Percentiles rank a stretch among this genome's conserved stretches.
Conservation (phyloP, 78 protist species). For the Diacronema lutheri region DNA sequence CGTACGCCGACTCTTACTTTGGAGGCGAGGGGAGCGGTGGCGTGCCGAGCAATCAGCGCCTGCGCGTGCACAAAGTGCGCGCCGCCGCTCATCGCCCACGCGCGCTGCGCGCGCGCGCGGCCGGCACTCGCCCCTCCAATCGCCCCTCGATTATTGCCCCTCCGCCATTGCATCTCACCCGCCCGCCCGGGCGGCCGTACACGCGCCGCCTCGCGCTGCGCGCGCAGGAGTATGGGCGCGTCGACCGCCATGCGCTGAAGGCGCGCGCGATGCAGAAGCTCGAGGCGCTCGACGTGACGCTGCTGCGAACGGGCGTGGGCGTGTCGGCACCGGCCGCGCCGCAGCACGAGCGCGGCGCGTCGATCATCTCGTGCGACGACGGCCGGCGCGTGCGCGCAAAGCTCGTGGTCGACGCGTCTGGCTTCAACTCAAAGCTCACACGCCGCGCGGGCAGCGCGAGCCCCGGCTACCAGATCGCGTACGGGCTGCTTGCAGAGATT, state of each 20-base stretch:
- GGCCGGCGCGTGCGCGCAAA: background rate
- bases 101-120: background rate
- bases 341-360: background rate
- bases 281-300: background rate
- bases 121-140: too few species aligned
- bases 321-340: background rate
- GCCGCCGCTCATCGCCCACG: too few species aligned
- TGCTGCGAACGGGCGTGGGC: background rate
- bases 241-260: background rate
- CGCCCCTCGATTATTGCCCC: too few species aligned
- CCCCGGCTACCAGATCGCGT: conserved; percentile 9
- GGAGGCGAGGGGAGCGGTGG: background rate
- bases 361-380: background rate
- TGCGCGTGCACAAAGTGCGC: background rate
- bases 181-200: too few species aligned
- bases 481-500: background rate
- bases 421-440: background rate
- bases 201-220: too few species aligned
- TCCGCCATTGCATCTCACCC: too few species aligned
- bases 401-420: conserved; percentile 11
- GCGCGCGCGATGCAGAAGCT: background rate
- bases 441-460: background rate
- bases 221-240: background rate
- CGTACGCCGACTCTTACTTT: background rate
- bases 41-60: background rate